Base-by-base conservation (phyloP, 2,329 filamentous ascomycete genomes). In the Alternaria sp. region DNA sequence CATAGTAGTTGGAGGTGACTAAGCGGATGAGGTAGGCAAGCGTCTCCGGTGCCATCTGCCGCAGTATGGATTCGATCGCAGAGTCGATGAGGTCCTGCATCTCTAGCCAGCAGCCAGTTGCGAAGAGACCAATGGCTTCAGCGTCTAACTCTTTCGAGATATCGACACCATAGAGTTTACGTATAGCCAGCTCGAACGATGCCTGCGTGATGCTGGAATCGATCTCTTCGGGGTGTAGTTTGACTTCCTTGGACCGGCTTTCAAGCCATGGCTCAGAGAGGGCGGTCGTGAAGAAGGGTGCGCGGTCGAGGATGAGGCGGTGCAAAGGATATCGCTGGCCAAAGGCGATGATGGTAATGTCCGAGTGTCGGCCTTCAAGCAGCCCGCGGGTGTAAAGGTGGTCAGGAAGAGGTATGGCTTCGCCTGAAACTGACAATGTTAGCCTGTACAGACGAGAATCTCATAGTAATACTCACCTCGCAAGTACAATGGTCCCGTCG, bases 191-290 rank as follows among this genome's bases (percentile, higher is more conserved):
- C 70, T 88, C 86, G 65, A 88, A 87, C 0, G 84, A 81, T 5
- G 74, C 71, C 66, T 84, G 82, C 2, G 85, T 86, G 58, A 88
- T 88, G 62, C 82, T 86, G 12, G 74, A 68, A 66, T 88, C 86
- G 36, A 87, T 83, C 49, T 86, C 82, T 65, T 87, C 84, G 0
- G 85, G 85, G 56, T 84, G 80, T 8, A 88, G 76, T 0, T 79
- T 82, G 54, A 87, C 84, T 51, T 87, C 85, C 64, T 82, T 85
- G 5, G 83, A 79, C 36, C 79, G 81, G 63, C 85, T 85, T 69
- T 87, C 86, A 10, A 85, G 77, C 86, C 86, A 88, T n/a, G 85
- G 84, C 36, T 83, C 85, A 0, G 84, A 86, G 23, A 87, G 77
- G 13, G 85, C 85, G 13, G 82, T 83, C 3, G 82, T 81, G 73